phyloP scores from a whole-genome alignment of 331 rosid species.

The Pyrus hybrid region DNA sequence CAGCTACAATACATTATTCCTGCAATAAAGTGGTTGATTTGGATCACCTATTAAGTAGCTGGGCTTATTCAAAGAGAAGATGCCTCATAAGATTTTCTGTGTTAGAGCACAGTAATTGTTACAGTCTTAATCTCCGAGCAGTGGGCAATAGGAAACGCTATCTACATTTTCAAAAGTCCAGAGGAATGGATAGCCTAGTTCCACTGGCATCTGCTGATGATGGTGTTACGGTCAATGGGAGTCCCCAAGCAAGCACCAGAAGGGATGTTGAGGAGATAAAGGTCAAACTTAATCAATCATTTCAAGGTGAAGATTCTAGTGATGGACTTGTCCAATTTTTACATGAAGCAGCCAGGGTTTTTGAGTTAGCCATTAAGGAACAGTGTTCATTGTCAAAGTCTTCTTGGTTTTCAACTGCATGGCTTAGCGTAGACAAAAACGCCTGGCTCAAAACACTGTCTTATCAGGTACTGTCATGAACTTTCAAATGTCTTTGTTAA shows the following conservation, averaged over 20 bases:
- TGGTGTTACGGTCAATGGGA: slow-evolving; percentile 71
- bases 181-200: slow-evolving; percentile 23
- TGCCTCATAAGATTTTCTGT: slow-evolving; percentile 37
- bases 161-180: slow-evolving; percentile 31
- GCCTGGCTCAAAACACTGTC: slow-evolving; percentile 80
- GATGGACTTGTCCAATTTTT: slow-evolving; percentile 79
- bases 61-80: slow-evolving; percentile 64
- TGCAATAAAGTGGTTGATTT: slow-evolving; percentile 37
- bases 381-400: slow-evolving; percentile 41
- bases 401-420: slow-evolving; percentile 75
- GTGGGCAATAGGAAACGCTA: slow-evolving; percentile 35
- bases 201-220: slow-evolving; percentile 70
- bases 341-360: slow-evolving; percentile 87
- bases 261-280: slow-evolving; percentile 60
- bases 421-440: slow-evolving; percentile 83
- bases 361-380: slow-evolving; percentile 80
- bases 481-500: background rate
- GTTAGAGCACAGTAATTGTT: slow-evolving; percentile 22
- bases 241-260: slow-evolving; percentile 53
- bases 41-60: slow-evolving; percentile 38
- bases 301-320: slow-evolving; percentile 50
- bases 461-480: slow-evolving; percentile 58
- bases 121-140: slow-evolving; percentile 12
- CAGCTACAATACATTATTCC: slow-evolving; percentile 19
- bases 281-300: slow-evolving; percentile 58